Evolutionary conservation across 179 eudicot species (phyloP).

Genomic region (Vitellaria paradoxa): DNA sequence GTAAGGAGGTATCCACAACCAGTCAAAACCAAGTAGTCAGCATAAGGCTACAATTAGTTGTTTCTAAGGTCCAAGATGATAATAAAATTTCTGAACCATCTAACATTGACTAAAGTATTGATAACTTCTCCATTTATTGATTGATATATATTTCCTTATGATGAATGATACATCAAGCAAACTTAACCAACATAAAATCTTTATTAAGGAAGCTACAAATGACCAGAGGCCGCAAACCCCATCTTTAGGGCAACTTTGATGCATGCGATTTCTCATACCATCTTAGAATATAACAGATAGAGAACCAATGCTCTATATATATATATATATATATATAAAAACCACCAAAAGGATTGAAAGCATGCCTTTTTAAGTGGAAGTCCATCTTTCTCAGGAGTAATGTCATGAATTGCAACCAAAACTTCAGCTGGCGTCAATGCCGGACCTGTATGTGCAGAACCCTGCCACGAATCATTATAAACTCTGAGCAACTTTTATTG

Average conservation of each 20-base stretch:
- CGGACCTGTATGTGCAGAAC: slow-evolving; percentile 94
- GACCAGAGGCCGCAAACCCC: neutral
- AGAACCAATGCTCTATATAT: neutral
- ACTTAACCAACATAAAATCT: slow-evolving; percentile 1
- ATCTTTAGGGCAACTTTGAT: neutral
- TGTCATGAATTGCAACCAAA: slow-evolving; percentile 95
- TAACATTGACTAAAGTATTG: neutral
- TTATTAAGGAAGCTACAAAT: neutral
- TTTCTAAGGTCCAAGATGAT: neutral
- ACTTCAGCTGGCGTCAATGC: slow-evolving; percentile 98
- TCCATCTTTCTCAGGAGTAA: slow-evolving; percentile 85
- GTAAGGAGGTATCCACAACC: neutral
- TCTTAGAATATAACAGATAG: slow-evolving; percentile 2
- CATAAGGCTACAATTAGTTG: neutral
- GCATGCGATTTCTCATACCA: neutral
- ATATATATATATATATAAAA: neutral
- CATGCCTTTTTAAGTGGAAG: slow-evolving; percentile 80
- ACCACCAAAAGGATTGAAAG: neutral
- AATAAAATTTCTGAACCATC: slow-evolving; percentile 2
- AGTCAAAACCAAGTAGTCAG: neutral
- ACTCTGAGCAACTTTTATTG: neutral
- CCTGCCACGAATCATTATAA: slow-evolving; percentile 43
- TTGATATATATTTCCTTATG: neutral
- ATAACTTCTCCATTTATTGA: neutral
- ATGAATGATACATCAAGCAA: neutral